phyloP scores from a whole-genome alignment of 2,329 filamentous ascomycete species.

The Sporothrix brasiliensis region DNA sequence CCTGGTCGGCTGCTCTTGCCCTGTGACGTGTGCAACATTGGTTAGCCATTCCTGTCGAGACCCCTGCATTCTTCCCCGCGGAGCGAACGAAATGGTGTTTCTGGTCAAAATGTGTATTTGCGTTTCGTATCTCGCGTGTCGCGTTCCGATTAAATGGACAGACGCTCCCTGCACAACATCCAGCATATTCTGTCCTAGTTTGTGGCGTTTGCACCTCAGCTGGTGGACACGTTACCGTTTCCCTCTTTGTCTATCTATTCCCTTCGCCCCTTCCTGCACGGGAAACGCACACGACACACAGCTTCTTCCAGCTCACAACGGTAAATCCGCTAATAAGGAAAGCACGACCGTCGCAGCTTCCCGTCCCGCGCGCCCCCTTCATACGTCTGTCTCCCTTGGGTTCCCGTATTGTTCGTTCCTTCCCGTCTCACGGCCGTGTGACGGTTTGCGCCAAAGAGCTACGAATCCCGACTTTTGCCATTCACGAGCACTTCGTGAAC shows the following conservation, averaged over 20 bases:
- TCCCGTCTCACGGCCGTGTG: background rate
- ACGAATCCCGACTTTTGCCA: background rate
- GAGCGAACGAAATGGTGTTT: conserved; percentile 5
- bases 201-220: background rate
- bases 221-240: background rate
- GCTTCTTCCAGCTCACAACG: background rate
- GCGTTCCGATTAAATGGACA: background rate
- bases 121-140: background rate
- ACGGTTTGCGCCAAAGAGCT: background rate
- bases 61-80: conserved; percentile 14
- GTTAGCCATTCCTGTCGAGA: conserved; percentile 3
- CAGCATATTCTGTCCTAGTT: background rate
- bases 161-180: background rate
- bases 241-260: background rate
- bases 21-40: conserved; percentile 24
- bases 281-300: background rate
- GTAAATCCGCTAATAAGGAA: background rate
- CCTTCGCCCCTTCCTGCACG: conserved; percentile 16
- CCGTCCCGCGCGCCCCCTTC: conserved; percentile 14
- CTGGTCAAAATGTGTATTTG: background rate
- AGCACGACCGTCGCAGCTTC: conserved; percentile 16
- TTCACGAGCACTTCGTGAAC: background rate
- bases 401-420: background rate
- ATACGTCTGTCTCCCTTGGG: background rate
- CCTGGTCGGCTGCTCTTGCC: background rate